Evolutionary conservation across 352 stramenopile species (phyloP).

Genomic region (Globisporangium cederbergense): DNA sequence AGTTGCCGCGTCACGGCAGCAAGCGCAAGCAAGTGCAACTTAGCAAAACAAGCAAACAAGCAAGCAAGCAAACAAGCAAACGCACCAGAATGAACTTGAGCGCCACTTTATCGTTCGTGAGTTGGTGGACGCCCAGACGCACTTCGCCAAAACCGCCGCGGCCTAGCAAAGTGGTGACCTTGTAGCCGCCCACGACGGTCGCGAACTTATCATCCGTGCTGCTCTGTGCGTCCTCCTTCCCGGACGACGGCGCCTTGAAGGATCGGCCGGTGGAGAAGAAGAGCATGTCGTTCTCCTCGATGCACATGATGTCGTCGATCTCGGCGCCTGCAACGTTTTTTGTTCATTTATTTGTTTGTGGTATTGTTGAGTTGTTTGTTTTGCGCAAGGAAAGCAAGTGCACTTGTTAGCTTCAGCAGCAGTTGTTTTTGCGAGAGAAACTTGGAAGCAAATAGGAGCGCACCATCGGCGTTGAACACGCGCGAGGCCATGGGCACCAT

Average conservation of each 20-base stretch:
- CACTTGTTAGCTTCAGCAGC: background rate
- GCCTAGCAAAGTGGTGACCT: constrained; percentile 72
- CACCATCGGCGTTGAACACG: constrained; percentile 83
- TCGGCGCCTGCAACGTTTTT: constrained; percentile 45
- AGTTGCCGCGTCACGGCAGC: background rate
- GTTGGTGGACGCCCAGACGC: constrained; percentile 69
- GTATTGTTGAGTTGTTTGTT: background rate
- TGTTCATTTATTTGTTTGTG: background rate
- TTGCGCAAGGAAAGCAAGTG: background rate
- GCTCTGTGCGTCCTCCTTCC: constrained; percentile 37
- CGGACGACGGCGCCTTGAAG: constrained; percentile 68
- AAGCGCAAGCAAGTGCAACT: too few species aligned
- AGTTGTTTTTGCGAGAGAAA: background rate
- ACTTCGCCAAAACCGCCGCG: constrained; percentile 82
- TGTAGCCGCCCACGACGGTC: constrained; percentile 80
- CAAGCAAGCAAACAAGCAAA: background rate
- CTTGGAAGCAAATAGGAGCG: background rate
- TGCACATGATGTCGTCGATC: constrained; percentile 89
- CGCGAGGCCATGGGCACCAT: constrained; percentile 80
- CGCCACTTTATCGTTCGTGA: constrained; percentile 84
- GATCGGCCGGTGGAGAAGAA: constrained; percentile 83
- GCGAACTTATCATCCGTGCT: constrained; percentile 48
- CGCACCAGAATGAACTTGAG: constrained; percentile 84
- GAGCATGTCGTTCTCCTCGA: constrained; percentile 88
- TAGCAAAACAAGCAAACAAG: constrained; percentile 7